phyloP scores from a whole-genome alignment of 495 filamentous ascomycete genomes.

The Amphirosellinia nigrospora region DNA sequence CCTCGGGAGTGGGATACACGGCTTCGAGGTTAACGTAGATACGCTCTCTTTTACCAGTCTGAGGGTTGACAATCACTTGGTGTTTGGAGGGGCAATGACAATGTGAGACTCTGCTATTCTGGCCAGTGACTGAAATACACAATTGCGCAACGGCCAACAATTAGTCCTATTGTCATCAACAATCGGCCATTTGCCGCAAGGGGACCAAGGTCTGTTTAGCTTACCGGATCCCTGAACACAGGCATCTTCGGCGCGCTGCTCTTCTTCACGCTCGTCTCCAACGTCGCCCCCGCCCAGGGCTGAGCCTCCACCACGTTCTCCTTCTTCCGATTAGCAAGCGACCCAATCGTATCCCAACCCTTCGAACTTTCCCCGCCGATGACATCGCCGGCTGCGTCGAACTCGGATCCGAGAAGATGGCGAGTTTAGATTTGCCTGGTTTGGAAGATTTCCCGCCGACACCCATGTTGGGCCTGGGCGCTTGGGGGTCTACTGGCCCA shows the following conservation, averaged over 20 bases:
- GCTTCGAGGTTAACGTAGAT: slow-evolving; percentile 85
- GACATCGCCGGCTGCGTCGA: slow-evolving; percentile 56
- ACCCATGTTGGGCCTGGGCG: slow-evolving; percentile 56
- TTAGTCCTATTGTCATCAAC: slow-evolving; percentile 99
- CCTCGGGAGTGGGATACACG: slow-evolving; percentile 78
- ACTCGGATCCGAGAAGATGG: slow-evolving; percentile 85
- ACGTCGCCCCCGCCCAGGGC: slow-evolving; percentile 90
- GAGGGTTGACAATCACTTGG: slow-evolving; percentile 78
- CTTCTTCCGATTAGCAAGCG: slow-evolving; percentile 85
- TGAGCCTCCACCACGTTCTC: slow-evolving; percentile 87
- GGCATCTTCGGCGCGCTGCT: slow-evolving; percentile 79
- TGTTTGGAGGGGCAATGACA: slow-evolving; percentile 58
- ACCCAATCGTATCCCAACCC: slow-evolving; percentile 93
- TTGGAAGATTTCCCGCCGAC: slow-evolving; percentile 51
- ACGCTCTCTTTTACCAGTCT: slow-evolving; percentile 78
- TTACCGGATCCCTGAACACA: slow-evolving; percentile 96
- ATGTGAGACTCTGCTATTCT: slow-evolving; percentile 58
- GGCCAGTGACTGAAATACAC: slow-evolving; percentile 57
- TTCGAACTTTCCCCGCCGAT: slow-evolving; percentile 52
- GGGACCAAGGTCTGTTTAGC: slow-evolving; percentile 47
- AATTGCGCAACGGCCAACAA: slow-evolving; percentile 64
- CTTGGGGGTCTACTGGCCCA: slow-evolving; percentile 68
- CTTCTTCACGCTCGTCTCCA: slow-evolving; percentile 84
- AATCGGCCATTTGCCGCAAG: slow-evolving; percentile 57
- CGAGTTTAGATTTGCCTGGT: slow-evolving; percentile 74